Conservation (phyloP, 768 basidiomycete species). For the Lactarius quietus region DNA sequence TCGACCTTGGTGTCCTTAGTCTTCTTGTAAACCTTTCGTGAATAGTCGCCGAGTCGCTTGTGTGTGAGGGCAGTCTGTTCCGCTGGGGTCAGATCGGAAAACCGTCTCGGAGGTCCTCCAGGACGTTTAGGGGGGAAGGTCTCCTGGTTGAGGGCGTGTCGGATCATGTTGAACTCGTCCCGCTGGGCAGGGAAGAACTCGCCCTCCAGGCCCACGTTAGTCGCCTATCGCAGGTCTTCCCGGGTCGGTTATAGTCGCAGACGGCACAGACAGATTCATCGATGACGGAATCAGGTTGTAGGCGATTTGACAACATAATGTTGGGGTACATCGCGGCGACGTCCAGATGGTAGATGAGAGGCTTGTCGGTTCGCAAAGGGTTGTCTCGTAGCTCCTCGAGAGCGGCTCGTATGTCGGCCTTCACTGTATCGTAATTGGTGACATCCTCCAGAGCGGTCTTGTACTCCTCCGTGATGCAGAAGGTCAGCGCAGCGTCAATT, state of each 20-base stretch:
- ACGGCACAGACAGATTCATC: constrained; percentile 96
- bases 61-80: constrained; percentile 93
- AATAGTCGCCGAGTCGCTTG: constrained; percentile 97
- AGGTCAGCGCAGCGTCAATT: constrained; percentile 86
- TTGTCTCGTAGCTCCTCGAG: constrained; percentile 90
- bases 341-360: constrained; percentile 97
- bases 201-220: constrained; percentile 99
- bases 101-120: constrained; percentile 70
- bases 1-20: constrained; percentile 97
- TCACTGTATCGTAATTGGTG: constrained; percentile 95
- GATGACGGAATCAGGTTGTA: constrained; percentile 97
- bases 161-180: constrained; percentile 99
- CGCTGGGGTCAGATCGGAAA: constrained; percentile 72
- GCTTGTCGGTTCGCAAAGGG: constrained; percentile 83
- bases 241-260: constrained; percentile 96
- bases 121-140: constrained; percentile 79
- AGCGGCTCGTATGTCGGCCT: constrained; percentile 65
- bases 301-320: constrained; percentile 99
- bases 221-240: constrained; percentile 89
- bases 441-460: constrained; percentile 74
- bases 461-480: constrained; percentile 85
- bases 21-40: constrained; percentile 97
- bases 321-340: constrained; percentile 99
- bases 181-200: constrained; percentile 97
- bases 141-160: constrained; percentile 94